Conservation (phyloP, 2,329 filamentous ascomycete species). For the Teratosphaeriaceae sp. region DNA sequence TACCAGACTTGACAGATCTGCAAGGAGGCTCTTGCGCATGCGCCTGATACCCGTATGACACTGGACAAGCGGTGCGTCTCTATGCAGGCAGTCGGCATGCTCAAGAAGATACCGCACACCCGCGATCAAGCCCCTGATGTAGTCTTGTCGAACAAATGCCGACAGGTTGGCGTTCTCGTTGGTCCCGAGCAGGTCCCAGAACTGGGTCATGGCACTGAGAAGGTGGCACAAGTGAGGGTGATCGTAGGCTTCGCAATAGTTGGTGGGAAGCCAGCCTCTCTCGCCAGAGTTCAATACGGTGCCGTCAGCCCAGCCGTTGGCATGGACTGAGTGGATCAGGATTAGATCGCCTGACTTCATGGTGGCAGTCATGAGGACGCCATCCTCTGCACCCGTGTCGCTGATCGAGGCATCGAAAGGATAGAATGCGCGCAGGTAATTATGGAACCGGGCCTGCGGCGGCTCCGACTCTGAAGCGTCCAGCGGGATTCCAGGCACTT, state of each 20-base stretch:
- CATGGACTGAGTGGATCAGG: slow-evolving; percentile 91
- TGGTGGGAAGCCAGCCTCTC: slow-evolving; percentile 92
- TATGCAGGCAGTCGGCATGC: slow-evolving; percentile 76
- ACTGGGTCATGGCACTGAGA: slow-evolving; percentile 77
- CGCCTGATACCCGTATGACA: slow-evolving; percentile 69
- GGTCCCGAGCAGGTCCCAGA: slow-evolving; percentile 83
- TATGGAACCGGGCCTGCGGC: slow-evolving; percentile 69
- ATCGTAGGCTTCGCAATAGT: slow-evolving; percentile 95
- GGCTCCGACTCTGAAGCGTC: neutral
- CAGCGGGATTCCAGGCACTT: slow-evolving; percentile 8
- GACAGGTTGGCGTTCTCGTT: slow-evolving; percentile 59
- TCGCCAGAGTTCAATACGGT: slow-evolving; percentile 80
- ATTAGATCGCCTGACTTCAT: slow-evolving; percentile 88
- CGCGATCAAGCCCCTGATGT: slow-evolving; percentile 88
- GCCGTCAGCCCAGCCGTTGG: slow-evolving; percentile 97
- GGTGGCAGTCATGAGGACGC: slow-evolving; percentile 64
- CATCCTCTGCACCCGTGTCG: slow-evolving; percentile 64
- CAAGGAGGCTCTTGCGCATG: slow-evolving; percentile 78
- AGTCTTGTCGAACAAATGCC: slow-evolving; percentile 84
- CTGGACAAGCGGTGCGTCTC: slow-evolving; percentile 70
- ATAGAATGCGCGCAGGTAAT: slow-evolving; percentile 91
- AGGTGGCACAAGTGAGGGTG: slow-evolving; percentile 79
- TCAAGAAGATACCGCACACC: slow-evolving; percentile 88
- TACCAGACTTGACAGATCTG: slow-evolving; percentile 82
- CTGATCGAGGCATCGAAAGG: slow-evolving; percentile 77